Evolutionary conservation across 495 filamentous ascomycete genomes (phyloP), one percentile per base, ranked within the genome.

Genomic region (Podospora fimiseda): DNA sequence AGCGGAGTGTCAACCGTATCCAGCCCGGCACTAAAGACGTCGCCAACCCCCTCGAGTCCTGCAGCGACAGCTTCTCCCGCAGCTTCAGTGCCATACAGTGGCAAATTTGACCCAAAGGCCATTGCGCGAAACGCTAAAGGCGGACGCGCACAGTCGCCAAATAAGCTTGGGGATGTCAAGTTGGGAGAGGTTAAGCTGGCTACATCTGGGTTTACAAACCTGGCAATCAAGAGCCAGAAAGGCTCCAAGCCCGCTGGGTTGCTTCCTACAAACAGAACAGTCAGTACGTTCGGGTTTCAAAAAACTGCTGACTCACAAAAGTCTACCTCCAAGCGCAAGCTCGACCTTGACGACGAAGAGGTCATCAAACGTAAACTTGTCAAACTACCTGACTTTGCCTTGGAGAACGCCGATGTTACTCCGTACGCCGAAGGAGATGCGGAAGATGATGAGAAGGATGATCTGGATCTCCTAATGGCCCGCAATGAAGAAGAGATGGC

Each of bases 261-360:
- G 24, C 57, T 63, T 21, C 59, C 60, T n/a, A 56, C 57, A 55
- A 70, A 61, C 55, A 62, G 77, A 65, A 59, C 70, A 64, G 76
- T 93, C 27, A 87, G 87, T 60, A 84, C 85, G 11, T 96, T 96
- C 62, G 91, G 89, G 0, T 80, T 97, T 46, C 82, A 83, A 53
- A 82, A 79, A 43, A 72, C 72, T 41, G 67, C 74, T 45, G 87
- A 89, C 48, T 56, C 69, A 11, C 89, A 90, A 14, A 89, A 87
- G 56, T 62, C 78, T 0, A 68, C 82, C 9, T 76, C 82, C 2
- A 90, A 88, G 64, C 82, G 82, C 23, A 85, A 83, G 53, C 70
- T 95, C 21, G 87, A 88, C 49, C 86, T 97, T 59, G 90, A 84
- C 46, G 91, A 96, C 61, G 91, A 96, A 61, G 89, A 94, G 56